Percentiles rank a stretch among this genome's conserved stretches.
Conservation (phyloP, 768 basidiomycete species). For the Epithele typhae region DNA sequence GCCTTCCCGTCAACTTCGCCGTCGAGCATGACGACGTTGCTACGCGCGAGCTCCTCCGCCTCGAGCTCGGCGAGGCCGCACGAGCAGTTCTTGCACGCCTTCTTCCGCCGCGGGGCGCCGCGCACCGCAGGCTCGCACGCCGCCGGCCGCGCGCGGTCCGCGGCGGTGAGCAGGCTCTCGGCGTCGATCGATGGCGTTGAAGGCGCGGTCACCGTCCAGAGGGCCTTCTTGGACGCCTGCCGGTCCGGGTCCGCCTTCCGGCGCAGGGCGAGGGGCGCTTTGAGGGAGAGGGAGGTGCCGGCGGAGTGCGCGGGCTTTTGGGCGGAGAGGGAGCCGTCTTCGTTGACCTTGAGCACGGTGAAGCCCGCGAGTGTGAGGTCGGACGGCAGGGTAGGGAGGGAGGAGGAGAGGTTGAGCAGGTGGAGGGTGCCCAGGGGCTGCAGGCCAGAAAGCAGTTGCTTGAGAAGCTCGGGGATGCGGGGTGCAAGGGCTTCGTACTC, state of each 20-base stretch:
- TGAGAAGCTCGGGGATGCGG: constrained; percentile 50
- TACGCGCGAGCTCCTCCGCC: constrained; percentile 64
- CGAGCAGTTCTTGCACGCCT: constrained; percentile 94
- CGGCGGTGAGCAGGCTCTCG: constrained; percentile 76
- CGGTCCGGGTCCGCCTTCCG: constrained; percentile 50
- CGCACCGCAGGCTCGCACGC: constrained; percentile 63
- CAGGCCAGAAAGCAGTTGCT: constrained; percentile 57
- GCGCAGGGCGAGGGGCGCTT: constrained; percentile 45
- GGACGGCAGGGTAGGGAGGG: constrained; percentile 42
- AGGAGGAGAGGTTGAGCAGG: constrained; percentile 49
- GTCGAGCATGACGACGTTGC: constrained; percentile 66
- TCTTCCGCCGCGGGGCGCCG: constrained; percentile 64
- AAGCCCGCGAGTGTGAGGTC: constrained; percentile 69
- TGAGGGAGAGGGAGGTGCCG: constrained; percentile 39
- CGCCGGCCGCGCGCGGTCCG: constrained; percentile 76
- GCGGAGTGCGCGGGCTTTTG: constrained; percentile 60
- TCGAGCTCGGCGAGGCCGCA: constrained; percentile 96
- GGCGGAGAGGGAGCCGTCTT: constrained; percentile 49
- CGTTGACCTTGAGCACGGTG: constrained; percentile 42
- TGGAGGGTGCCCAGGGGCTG: constrained; percentile 66
- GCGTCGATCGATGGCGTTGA: constrained; percentile 75
- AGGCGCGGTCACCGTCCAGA: constrained; percentile 79
- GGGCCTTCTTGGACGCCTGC: constrained; percentile 76
- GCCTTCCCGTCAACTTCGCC: constrained; percentile 57
- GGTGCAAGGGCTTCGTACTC: constrained; percentile 60